These are phyloP conservation scores for Beta macrorhiza DNA, from an alignment of 179 eudicot genomes.

Conservation along the genomic window DNA sequence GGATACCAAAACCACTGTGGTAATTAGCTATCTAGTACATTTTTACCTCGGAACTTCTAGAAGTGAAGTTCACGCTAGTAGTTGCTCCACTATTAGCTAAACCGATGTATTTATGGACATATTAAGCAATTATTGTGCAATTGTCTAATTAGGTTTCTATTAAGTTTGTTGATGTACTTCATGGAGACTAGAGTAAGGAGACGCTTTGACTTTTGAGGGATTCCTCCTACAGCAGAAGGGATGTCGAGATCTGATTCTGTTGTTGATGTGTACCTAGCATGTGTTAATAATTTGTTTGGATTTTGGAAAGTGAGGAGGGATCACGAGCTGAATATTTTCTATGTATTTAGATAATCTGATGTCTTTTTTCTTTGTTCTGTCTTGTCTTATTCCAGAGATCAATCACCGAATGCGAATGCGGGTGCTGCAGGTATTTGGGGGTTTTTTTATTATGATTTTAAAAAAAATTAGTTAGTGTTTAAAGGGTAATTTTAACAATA, in stretches of 20 bases:
- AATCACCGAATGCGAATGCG: slow-evolving; percentile 57
- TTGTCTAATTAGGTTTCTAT: not conserved
- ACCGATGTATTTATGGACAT: not conserved
- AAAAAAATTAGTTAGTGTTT: not conserved
- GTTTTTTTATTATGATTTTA: not conserved
- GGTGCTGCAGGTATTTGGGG: slow-evolving; percentile 55
- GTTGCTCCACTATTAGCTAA: not conserved
- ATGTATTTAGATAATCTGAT: not conserved
- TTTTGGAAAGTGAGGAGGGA: not conserved
- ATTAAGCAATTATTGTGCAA: not conserved
- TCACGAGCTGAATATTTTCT: not conserved
- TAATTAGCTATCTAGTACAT: not conserved
- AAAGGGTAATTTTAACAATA: not conserved
- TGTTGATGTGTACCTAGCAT: not conserved
- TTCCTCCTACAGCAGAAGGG: not conserved
- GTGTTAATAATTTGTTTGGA: not conserved
- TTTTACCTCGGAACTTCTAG: too few species aligned
- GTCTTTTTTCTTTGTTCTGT: not conserved
- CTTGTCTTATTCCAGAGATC: slow-evolving; percentile 48
- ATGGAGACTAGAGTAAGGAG: not conserved
- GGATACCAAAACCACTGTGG: not conserved
- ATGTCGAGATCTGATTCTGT: not conserved
- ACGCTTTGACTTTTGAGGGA: not conserved
- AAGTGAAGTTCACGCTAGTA: not conserved
- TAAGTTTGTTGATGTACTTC: not conserved